Evolutionary conservation across 345 rosid genomes (phyloP).

Genomic region (Pistacia integerrima): DNA sequence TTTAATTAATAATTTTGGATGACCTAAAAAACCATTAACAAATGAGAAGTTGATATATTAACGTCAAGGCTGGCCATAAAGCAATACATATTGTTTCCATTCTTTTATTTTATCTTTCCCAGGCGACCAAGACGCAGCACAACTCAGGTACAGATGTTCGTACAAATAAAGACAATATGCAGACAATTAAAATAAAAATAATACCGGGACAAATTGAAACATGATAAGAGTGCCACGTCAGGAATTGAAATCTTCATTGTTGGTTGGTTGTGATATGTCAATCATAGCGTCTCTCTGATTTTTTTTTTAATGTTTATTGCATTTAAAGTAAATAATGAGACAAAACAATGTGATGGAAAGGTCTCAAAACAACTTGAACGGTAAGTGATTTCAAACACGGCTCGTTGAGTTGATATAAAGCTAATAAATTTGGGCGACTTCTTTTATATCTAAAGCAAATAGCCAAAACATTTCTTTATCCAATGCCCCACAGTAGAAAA

Average conservation of each 20-base stretch:
- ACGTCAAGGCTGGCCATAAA: too few species aligned
- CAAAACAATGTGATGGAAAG: neutral
- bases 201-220: neutral
- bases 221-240: neutral
- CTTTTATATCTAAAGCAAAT: neutral
- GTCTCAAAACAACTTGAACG: neutral
- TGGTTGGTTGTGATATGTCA: neutral
- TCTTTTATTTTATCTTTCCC: too few species aligned
- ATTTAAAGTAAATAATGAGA: neutral
- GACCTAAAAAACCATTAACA: too few species aligned
- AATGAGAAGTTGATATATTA: too few species aligned
- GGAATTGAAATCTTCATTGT: neutral
- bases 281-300: too few species aligned
- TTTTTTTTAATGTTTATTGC: too few species aligned
- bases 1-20: too few species aligned
- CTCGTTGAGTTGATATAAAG: neutral
- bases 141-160: constrained; percentile 6
- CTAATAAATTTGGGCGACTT: neutral
- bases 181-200: neutral
- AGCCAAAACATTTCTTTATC: constrained; percentile 4
- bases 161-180: neutral
- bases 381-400: neutral
- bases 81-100: too few species aligned
- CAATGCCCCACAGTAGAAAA: neutral
- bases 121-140: too few species aligned